A percentile compares a stretch with the other conserved stretches of the same genome.
Conservation (phyloP, 2,329 filamentous ascomycete species). For the Drechslera avenae region DNA sequence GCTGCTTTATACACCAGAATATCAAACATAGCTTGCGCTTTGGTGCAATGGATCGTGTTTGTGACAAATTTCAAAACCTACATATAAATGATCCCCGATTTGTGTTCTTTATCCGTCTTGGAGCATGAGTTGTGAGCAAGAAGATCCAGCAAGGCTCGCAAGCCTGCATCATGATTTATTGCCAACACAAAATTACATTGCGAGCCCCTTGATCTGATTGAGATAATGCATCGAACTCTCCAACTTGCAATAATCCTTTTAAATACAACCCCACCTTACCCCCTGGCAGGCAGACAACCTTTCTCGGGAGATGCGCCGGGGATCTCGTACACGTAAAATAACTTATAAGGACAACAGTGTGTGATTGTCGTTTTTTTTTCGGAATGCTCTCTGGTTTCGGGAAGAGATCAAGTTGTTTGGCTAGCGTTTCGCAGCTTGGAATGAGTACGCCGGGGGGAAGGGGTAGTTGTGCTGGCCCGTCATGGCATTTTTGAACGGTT, state of each 20-base stretch:
- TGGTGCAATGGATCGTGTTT: too few species aligned
- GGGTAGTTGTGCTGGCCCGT: slow-evolving; percentile 16
- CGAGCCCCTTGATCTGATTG: slow-evolving; percentile 12
- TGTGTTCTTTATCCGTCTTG: too few species aligned
- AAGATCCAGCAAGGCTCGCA: too few species aligned
- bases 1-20: too few species aligned
- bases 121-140: too few species aligned
- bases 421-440: background rate
- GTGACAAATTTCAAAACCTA: too few species aligned
- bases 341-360: slow-evolving; percentile 26
- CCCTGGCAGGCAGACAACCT: background rate
- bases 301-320: background rate
- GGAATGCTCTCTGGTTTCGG: slow-evolving; percentile 8
- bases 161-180: background rate
- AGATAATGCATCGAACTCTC: slow-evolving; percentile 16
- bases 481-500: slow-evolving; percentile 2
- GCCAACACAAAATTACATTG: slow-evolving; percentile 26
- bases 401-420: slow-evolving; percentile 22
- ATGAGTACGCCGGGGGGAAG: slow-evolving; percentile 15
- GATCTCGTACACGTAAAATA: slow-evolving; percentile 15
- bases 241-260: slow-evolving; percentile 28
- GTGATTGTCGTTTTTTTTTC: slow-evolving; percentile 18
- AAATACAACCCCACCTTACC: slow-evolving; percentile 21
- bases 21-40: too few species aligned
- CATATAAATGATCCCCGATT: too few species aligned